A percentile compares a stretch with the other conserved stretches of the same genome.
These are phyloP conservation scores for Colletotrichum ledebouriae DNA, from an alignment of 2,329 filamentous ascomycete species.

Conservation along the genomic window DNA sequence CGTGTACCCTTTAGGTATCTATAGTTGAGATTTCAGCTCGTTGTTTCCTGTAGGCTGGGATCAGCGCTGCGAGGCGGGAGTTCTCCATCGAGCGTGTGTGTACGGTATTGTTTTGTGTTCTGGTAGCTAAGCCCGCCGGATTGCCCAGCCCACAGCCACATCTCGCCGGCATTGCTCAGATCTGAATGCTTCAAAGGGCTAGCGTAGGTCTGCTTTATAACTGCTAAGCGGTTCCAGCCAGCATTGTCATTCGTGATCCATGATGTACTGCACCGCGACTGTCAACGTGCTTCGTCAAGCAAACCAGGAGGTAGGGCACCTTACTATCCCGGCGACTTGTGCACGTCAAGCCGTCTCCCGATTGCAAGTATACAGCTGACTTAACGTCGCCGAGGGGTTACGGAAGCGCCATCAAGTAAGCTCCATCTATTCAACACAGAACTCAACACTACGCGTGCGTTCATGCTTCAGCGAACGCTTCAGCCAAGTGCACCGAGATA, in stretches of 20 bases:
- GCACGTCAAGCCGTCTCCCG: conserved; percentile 1
- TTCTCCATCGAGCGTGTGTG: too few species aligned
- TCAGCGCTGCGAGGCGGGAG: too few species aligned
- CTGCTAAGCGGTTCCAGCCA: conserved; percentile 14
- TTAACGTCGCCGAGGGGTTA: not conserved
- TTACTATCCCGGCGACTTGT: not conserved
- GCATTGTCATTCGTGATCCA: conserved; percentile 3
- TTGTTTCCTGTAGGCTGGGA: too few species aligned
- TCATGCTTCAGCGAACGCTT: too few species aligned
- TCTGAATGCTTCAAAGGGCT: not conserved
- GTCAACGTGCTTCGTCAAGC: too few species aligned
- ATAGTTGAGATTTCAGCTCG: too few species aligned
- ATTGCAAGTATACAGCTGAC: not conserved
- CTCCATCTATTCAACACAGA: too few species aligned
- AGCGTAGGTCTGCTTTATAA: not conserved
- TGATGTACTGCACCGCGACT: not conserved
- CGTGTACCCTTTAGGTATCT: too few species aligned
- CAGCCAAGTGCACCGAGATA: not conserved
- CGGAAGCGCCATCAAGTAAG: too few species aligned
- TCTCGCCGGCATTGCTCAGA: not conserved
- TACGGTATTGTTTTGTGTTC: not conserved
- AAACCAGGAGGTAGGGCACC: not conserved
- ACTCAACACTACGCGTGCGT: too few species aligned
- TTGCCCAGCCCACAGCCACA: conserved; percentile 39
- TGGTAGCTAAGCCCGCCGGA: not conserved